Conservation (phyloP, 441 rosid genomes). For the Heliophila coronopifolia region DNA sequence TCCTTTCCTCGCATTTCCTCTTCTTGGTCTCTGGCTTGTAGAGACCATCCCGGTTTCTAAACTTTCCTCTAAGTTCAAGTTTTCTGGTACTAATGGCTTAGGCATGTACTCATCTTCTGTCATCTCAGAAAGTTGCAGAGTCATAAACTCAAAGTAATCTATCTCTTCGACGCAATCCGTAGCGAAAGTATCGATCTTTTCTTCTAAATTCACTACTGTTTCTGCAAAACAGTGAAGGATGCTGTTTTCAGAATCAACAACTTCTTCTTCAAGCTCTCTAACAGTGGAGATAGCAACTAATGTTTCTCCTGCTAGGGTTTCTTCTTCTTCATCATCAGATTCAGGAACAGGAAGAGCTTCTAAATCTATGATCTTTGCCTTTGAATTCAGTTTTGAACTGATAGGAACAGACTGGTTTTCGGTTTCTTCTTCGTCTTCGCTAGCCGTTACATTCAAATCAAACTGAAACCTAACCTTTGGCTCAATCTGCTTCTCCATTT, state of each 20-base stretch:
- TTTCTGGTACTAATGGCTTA: conserved; percentile 62
- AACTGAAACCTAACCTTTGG: conserved; percentile 42
- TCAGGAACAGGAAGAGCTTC: conserved; percentile 74
- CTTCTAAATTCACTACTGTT: conserved; percentile 43
- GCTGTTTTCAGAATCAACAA: conserved; percentile 35
- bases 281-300: conserved; percentile 58
- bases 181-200: conserved; percentile 35
- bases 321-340: too few relatives aligned
- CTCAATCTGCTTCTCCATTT: conserved; percentile 31
- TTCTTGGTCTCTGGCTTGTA: conserved; percentile 48
- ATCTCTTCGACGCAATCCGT: conserved; percentile 43
- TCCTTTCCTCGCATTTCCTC: conserved; percentile 82
- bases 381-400: conserved; percentile 33
- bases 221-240: conserved; percentile 86
- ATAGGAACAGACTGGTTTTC: conserved; percentile 35
- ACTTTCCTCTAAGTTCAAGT: conserved; percentile 51
- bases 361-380: conserved; percentile 52
- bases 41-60: conserved; percentile 30
- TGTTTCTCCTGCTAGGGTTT: conserved; percentile 69
- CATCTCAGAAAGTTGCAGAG: conserved; percentile 57
- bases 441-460: conserved; percentile 65
- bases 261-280: conserved; percentile 30
- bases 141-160: conserved; percentile 84
- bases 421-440: conserved; percentile 53
- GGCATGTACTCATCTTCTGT: conserved; percentile 78